Percentiles rank a stretch among this genome's conserved stretches.
Conservation (phyloP, 2,329 filamentous ascomycete species). For the Cladophialophora bantiana region DNA sequence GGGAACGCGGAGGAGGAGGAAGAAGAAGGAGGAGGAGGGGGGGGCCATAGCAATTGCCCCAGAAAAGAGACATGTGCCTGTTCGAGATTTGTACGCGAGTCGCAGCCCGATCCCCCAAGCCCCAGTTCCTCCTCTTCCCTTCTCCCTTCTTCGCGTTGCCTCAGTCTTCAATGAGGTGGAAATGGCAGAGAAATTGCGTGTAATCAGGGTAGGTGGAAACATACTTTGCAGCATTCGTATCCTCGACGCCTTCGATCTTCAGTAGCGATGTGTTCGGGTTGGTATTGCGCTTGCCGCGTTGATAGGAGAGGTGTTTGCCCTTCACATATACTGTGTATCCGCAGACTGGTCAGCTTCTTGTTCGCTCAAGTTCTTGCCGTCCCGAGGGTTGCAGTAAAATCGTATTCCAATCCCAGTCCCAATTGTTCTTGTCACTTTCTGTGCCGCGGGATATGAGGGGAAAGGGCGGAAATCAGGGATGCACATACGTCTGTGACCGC, state of each 20-base stretch:
- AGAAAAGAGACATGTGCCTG: background rate
- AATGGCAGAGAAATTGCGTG: background rate
- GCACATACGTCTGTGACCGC: conserved; percentile 80
- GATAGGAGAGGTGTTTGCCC: conserved; percentile 98
- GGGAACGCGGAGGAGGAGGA: background rate
- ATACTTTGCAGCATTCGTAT: conserved; percentile 85
- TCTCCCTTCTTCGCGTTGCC: background rate
- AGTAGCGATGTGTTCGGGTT: conserved; percentile 90
- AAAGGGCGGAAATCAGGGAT: conserved; percentile 15
- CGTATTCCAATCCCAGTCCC: conserved; percentile 1
- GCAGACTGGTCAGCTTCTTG: conserved; percentile 40
- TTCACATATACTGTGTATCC: conserved; percentile 77
- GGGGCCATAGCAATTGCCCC: background rate
- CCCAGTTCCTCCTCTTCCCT: background rate
- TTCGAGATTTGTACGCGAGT: background rate
- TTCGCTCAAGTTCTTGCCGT: background rate
- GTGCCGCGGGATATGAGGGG: background rate
- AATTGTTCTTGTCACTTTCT: background rate
- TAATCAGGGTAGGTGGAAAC: conserved; percentile 40
- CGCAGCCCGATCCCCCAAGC: background rate
- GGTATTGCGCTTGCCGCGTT: conserved; percentile 90
- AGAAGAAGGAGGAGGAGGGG: background rate
- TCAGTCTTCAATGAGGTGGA: background rate
- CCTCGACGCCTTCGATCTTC: conserved; percentile 98
- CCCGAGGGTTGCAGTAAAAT: background rate